A percentile compares a stretch with the other conserved stretches of the same genome.
These are phyloP conservation scores for Colletotrichum sp. DNA, from an alignment of 2,329 filamentous ascomycete genomes.

Conservation along the genomic window DNA sequence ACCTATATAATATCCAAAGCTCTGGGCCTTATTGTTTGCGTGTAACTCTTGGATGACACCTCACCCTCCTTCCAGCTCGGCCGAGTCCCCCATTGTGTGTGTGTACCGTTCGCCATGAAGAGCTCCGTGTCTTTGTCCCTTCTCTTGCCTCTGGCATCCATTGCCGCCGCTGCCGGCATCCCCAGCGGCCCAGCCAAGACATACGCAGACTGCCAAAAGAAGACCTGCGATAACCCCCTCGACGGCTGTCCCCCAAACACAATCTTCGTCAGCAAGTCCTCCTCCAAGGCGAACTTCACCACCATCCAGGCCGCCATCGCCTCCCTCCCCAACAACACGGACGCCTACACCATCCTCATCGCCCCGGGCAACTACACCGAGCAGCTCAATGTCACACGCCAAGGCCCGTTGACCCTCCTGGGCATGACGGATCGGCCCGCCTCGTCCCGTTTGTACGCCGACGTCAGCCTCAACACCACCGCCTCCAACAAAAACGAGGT, in stretches of 20 bases:
- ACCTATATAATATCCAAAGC: background rate
- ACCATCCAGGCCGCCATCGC: constrained; percentile 46
- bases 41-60: background rate
- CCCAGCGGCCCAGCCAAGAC: constrained; percentile 29
- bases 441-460: constrained; percentile 36
- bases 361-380: constrained; percentile 66
- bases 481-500: constrained; percentile 46
- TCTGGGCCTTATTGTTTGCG: background rate
- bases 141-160: background rate
- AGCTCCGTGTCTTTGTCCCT: background rate
- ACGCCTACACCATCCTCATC: constrained; percentile 61
- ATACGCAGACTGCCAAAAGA: constrained; percentile 35
- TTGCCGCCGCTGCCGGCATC: background rate
- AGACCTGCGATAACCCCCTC: constrained; percentile 31
- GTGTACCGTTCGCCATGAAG: constrained; percentile 9
- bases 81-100: background rate
- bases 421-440: constrained; percentile 56
- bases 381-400: constrained; percentile 69
- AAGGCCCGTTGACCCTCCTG: constrained; percentile 64
- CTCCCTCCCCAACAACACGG: constrained; percentile 44
- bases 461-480: constrained; percentile 46
- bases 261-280: constrained; percentile 44
- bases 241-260: constrained; percentile 44
- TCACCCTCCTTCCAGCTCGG: background rate
- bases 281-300: constrained; percentile 38